Evolutionary conservation across 1,284 basidiomycete genomes (phyloP), one percentile per base, ranked within the genome.

Genomic region (Irpex sp.): DNA sequence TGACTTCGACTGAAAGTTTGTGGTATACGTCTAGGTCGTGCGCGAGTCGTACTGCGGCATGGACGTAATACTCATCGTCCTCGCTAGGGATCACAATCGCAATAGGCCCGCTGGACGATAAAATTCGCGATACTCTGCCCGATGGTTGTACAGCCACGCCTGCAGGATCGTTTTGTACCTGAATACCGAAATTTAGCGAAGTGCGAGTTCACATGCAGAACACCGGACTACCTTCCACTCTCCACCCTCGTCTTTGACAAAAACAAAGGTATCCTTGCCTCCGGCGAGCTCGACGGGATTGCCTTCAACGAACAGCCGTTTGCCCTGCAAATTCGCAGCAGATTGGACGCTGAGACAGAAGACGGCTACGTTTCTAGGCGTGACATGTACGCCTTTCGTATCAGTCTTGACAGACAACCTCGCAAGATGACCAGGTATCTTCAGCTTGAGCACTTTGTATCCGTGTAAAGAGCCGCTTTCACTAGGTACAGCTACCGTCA

Each of bases 21-120:
- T 92, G 89, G 74, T 91, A 93, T 0, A 85, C 72, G 52, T 85
- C 76, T 11, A 94, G 76, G 65, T 87, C 84, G 69, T 93, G 85
- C 2, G 88, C 85, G 57, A 94, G 77, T 3, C 92, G 81, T 4
- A 81, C 71, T 0, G 91, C 92, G 5, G 86, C 70, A 1, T 81
- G 82, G 0, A 80, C 65, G 5, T 69, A 62, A 4, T 69, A 62
- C 3, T 72, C 64, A 4, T 63, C 58, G 5, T 62, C 57, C 5
- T 70, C 64, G n/a, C 77, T 73, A 0, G 85, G 79, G 26, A 88
- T 73, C 61, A 93, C 79, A 44, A 94, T 74, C 1, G 75, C 76
- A 51, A 93, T 69, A 0, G 86, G 82, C 0, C 75, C 82, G 0
- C 70, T 56, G 0, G 85, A 82, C 1, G 81, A 79, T 7, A 94